Evolutionary conservation across 495 filamentous ascomycete genomes (phyloP).

Genomic region (Geoglossum glabrum): DNA sequence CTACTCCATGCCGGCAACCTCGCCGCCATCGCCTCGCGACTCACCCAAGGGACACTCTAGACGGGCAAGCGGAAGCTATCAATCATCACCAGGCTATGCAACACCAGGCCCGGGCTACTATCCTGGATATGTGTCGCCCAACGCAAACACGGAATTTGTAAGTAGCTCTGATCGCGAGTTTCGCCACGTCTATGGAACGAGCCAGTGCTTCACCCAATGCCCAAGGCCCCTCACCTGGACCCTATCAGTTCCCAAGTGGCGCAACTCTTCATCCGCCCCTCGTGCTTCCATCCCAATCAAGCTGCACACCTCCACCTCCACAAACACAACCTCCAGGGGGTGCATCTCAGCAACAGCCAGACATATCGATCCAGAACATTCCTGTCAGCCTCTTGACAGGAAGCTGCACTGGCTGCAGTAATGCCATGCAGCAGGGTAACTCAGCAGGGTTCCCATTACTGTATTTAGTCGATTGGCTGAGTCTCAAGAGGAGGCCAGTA

Average conservation of each 20-base stretch:
- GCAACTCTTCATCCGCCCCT: slow-evolving; percentile 15
- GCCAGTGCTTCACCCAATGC: background rate
- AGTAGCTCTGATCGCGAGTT: slow-evolving; percentile 1
- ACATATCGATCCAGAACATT: slow-evolving; percentile 34
- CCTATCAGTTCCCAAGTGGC: background rate
- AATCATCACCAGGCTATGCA: background rate
- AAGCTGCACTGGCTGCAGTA: too few relatives aligned
- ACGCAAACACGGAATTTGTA: slow-evolving; percentile 1
- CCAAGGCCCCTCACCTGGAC: background rate
- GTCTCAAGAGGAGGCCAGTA: too few relatives aligned
- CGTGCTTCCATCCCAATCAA: slow-evolving; percentile 12
- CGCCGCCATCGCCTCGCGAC: background rate
- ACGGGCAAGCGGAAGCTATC: background rate
- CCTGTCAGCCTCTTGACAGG: too few relatives aligned
- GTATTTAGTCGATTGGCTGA: too few relatives aligned
- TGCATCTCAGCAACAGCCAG: slow-evolving; percentile 14
- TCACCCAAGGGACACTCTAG: background rate
- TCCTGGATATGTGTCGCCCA: background rate
- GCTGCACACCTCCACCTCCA: slow-evolving; percentile 20
- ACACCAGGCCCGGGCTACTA: background rate
- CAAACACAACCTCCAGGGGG: slow-evolving; percentile 14
- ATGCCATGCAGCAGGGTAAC: too few relatives aligned
- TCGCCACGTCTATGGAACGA: background rate
- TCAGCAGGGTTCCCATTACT: too few relatives aligned
- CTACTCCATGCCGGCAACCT: background rate